Evolutionary conservation across 768 basidiomycete genomes (phyloP), one percentile per base, ranked within the genome.

Genomic region (Mycena vitilis): DNA sequence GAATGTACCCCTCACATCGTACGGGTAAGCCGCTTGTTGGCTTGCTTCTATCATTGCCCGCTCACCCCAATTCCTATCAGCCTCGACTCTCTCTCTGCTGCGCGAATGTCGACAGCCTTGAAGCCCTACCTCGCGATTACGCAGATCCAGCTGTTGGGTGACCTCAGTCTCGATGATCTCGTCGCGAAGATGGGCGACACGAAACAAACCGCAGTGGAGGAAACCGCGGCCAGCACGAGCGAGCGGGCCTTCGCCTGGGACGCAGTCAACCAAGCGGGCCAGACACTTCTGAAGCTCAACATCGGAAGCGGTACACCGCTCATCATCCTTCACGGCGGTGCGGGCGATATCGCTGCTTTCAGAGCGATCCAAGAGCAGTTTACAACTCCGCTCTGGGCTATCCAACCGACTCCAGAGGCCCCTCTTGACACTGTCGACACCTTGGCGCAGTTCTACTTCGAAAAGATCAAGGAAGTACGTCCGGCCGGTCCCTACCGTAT

Each of bases 1-100:
- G 2, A 77, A 81, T 16, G 77, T 81, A 11, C 82, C 83, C 3
- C 75, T 85, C 60, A 82, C 81, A 4, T 73, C 78, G 2, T 84
- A 58, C 38, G 49, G 63, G 44, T 42, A 18, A 55, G 54, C 22
- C 36, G 37, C n/a, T 55, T 23, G 13, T 5, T 13, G 20, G n/a
- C 34, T 54, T 54, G 8, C 25, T 23, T 16, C 38, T 5, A 13
- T 30, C 30, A 57, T 5, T 12, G 42, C n/a, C 18, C 18, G n/a
- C 37, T 57, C 11, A 58, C 38, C n/a, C 8, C n/a, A 18, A 11
- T 58, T 60, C 48, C 57, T 16, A 1, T 54, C 56, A 44, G 56
- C 15, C 60, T 67, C n/a, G 52, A 48, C 60, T 65, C 63, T 2
- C 47, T 65, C 10, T 47, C 55, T 20, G 63, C 63, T 3, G 37